These are phyloP conservation scores for Hypomyces rosellus DNA, from an alignment of 2,329 filamentous ascomycete genomes.

Conservation along the genomic window DNA sequence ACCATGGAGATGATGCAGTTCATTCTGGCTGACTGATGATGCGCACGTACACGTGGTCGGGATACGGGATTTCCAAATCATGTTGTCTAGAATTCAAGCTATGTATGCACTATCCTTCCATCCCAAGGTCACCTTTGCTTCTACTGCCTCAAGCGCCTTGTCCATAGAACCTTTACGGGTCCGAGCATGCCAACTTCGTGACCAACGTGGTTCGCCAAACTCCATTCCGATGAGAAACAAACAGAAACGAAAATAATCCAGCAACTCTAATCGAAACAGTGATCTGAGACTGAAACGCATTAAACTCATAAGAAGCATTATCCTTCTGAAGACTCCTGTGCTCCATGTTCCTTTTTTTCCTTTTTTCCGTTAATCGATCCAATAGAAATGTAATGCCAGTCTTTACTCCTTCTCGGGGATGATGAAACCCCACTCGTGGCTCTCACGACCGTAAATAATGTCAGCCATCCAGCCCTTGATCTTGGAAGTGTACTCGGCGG, in stretches of 20 bases:
- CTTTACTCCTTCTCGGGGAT: slow-evolving; percentile 52
- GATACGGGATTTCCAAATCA: not conserved
- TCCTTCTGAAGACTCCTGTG: not conserved
- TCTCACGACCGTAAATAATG: slow-evolving; percentile 67
- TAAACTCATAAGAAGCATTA: not conserved
- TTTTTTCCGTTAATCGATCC: not conserved
- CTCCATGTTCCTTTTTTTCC: not conserved
- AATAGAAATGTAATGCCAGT: not conserved
- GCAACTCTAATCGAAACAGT: not conserved
- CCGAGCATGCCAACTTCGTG: not conserved
- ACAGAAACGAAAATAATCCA: not conserved
- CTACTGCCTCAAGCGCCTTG: slow-evolving; percentile 1
- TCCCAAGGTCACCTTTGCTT: not conserved
- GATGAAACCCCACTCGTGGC: slow-evolving; percentile 65
- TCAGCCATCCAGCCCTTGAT: slow-evolving; percentile 63
- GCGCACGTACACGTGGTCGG: not conserved
- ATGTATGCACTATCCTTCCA: slow-evolving; percentile 2
- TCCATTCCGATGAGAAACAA: slow-evolving; percentile 1
- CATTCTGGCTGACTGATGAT: slow-evolving; percentile 10
- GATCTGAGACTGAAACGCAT: not conserved
- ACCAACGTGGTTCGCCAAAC: slow-evolving; percentile 9
- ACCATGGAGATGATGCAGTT: slow-evolving; percentile 22
- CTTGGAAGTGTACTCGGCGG: slow-evolving; percentile 51
- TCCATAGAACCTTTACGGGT: not conserved
- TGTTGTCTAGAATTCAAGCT: slow-evolving; percentile 10